Conservation (phyloP, 2,329 filamentous ascomycete species). For the Penicillium sp. region DNA sequence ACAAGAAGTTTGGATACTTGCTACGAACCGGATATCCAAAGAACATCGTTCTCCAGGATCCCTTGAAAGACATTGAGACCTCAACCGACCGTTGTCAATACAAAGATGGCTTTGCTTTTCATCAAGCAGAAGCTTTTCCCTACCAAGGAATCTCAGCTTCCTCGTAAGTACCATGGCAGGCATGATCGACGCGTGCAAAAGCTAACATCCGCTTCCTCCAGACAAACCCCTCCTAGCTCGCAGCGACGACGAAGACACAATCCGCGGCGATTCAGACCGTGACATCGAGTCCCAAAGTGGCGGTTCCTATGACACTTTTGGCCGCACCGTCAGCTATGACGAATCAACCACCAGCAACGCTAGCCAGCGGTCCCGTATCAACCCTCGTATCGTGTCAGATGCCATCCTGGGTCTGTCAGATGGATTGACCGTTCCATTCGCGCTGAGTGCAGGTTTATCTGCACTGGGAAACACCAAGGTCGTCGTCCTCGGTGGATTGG, state of each 20-base stretch:
- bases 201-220: constrained; percentile 13
- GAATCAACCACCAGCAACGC: constrained; percentile 24
- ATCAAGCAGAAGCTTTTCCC: constrained; percentile 41
- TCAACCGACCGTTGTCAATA: not conserved
- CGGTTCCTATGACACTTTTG: constrained; percentile 37
- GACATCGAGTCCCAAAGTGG: constrained; percentile 36
- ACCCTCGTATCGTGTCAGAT: constrained; percentile 53
- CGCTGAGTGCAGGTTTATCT: constrained; percentile 69
- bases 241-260: constrained; percentile 24
- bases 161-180: constrained; percentile 5
- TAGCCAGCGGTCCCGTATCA: constrained; percentile 35
- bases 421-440: constrained; percentile 77
- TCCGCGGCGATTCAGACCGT: constrained; percentile 23
- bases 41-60: not conserved
- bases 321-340: constrained; percentile 22
- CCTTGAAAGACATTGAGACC: not conserved
- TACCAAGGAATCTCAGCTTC: constrained; percentile 16
- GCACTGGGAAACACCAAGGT: constrained; percentile 64
- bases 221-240: constrained; percentile 35
- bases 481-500: constrained; percentile 72
- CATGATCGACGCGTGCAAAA: not conserved
- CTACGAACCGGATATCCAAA: not conserved
- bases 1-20: not conserved
- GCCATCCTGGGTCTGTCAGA: constrained; percentile 76
- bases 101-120: constrained; percentile 39